Conservation (phyloP, 176 grass and related monocot species). For the Musa itinerans region DNA sequence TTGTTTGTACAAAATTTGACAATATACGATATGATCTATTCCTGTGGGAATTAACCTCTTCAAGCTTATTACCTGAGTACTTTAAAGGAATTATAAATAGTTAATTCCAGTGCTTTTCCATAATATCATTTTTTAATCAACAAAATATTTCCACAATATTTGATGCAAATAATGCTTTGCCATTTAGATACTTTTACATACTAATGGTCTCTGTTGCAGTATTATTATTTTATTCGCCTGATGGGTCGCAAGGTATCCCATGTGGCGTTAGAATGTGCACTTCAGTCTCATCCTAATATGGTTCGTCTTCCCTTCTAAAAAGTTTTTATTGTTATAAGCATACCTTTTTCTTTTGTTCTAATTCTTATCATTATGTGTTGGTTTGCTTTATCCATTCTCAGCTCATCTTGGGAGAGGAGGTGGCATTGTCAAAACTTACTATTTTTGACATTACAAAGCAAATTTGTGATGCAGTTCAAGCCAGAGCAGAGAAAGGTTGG, state of each 20-base stretch:
- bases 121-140: background rate
- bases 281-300: constrained; percentile 80
- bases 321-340: background rate
- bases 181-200: background rate
- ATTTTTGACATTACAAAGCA: constrained; percentile 55
- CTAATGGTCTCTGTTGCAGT: constrained; percentile 24
- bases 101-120: background rate
- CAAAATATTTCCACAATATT: background rate
- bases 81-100: background rate
- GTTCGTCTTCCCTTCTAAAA: constrained; percentile 22
- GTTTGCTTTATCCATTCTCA: constrained; percentile 12
- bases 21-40: background rate
- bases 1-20: background rate
- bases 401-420: constrained; percentile 74
- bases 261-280: constrained; percentile 65
- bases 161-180: background rate
- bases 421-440: constrained; percentile 65
- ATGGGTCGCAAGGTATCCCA: constrained; percentile 71
- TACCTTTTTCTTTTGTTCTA: background rate
- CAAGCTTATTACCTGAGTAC: background rate
- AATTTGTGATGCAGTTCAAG: constrained; percentile 68
- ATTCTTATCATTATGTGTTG: background rate
- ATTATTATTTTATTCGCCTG: constrained; percentile 70
- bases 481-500: constrained; percentile 57
- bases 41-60: background rate